Percentiles rank a stretch among this genome's conserved stretches.
Evolutionary conservation across 495 filamentous ascomycete species (phyloP).

Genomic region (Xylaria intraflava): DNA sequence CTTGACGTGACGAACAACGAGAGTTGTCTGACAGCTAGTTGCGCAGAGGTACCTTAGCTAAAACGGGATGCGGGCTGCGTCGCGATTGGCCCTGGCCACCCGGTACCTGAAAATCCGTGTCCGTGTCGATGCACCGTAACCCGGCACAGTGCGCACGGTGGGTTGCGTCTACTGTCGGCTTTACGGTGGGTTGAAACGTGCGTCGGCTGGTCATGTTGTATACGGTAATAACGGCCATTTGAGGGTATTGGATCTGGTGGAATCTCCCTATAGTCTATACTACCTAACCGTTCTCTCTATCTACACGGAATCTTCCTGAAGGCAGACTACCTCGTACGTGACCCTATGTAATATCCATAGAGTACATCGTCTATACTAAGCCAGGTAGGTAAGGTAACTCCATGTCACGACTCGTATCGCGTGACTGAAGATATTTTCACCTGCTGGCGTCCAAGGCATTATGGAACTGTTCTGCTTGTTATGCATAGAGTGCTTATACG

Average conservation of each 20-base stretch:
- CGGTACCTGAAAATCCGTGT: conserved; percentile 30
- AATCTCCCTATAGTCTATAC: no score
- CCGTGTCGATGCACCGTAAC: not conserved
- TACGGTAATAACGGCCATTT: no score
- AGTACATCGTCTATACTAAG: no score
- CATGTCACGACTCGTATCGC: not conserved
- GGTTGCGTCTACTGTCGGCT: no score
- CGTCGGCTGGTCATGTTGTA: no score
- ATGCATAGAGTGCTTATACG: not conserved
- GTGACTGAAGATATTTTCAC: not conserved
- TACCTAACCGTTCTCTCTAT: no score
- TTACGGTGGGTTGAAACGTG: no score
- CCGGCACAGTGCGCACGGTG: not conserved
- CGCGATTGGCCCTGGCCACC: conserved; percentile 21
- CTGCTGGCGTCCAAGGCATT: not conserved
- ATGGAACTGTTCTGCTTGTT: not conserved
- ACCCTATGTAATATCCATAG: no score
- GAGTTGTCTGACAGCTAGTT: conserved; percentile 19
- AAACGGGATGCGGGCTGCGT: conserved; percentile 18
- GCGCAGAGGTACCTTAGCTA: conserved; percentile 15
- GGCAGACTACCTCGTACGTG: no score
- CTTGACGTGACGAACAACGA: conserved; percentile 24
- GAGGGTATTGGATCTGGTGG: no score
- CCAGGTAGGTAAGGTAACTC: not conserved
- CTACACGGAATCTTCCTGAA: no score